Evolutionary conservation across 2,329 filamentous ascomycete species (phyloP), one percentile per base, ranked within the genome.

Genomic region (Diaporthe amygdali): DNA sequence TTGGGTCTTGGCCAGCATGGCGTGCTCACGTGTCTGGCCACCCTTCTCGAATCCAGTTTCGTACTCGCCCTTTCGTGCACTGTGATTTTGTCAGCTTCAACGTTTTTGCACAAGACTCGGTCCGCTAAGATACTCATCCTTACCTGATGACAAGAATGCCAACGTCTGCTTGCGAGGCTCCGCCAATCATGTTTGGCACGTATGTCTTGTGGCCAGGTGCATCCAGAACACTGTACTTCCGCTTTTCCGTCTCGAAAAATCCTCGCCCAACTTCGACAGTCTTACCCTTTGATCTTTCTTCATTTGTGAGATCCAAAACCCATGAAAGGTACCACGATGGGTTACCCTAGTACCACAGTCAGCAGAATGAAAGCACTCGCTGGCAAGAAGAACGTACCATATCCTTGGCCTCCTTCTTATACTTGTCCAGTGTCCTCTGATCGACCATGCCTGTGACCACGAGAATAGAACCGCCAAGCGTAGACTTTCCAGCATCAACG

Each of bases 271-370:
- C 96, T 83, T 99, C 96, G 74, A 99, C 95, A 7, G 96, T 99
- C 87, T 98, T 99, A 76, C 96, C 96, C 88, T 98, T 97, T 66
- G 94, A 87, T 79, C 97, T 91, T 82, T 99, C 96, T 82, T 99
- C 97, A 83, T 96, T 97, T 76, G 95, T 99, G 82, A 98, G 82
- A 88, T 99, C 96, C 77, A 99, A 89, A 73, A 95, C 97, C 96
- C 97, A 99, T 52, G 96, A 99, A 27, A 99, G 89, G 82, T 98
- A 99, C 96, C 96, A 99, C 4, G 96, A 97, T 85, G 98, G 96
- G 85, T 95, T 93, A 67, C 96, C 96, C 66, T 68, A 5, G 44
- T 5, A 22, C 12, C 27, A 20, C 37, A 15, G 22, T 68, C 41
- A 68, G 66, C 44, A 30, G 34, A 6, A 14, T n/a, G 15, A 2